A percentile compares a stretch with the other conserved stretches of the same genome.
Evolutionary conservation across 192 early-diverging fungal genomes (phyloP).

Genomic region (Gamsiella multidivaricata): DNA sequence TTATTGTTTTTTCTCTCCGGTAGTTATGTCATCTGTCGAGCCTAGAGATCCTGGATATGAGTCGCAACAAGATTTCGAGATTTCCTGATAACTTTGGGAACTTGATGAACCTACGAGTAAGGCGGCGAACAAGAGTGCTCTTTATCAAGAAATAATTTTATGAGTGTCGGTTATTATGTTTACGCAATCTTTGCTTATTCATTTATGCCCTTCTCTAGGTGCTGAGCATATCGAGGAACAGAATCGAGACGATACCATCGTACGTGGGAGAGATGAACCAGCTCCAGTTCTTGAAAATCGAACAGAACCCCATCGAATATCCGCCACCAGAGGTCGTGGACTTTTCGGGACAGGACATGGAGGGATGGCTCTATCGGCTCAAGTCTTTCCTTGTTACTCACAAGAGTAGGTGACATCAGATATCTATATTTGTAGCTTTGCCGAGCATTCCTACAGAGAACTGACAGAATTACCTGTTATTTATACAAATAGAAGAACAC

Average conservation of each 20-base stretch:
- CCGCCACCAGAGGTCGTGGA: constrained; percentile 42
- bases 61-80: constrained; percentile 54
- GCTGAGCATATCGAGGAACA: constrained; percentile 55
- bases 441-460: constrained; percentile 1
- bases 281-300: constrained; percentile 57
- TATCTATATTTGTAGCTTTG: background rate
- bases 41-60: constrained; percentile 57
- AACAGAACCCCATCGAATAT: constrained; percentile 52
- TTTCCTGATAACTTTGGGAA: constrained; percentile 53
- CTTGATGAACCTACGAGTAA: constrained; percentile 53
- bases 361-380: constrained; percentile 27
- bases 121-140: background rate
- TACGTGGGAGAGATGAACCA: constrained; percentile 55
- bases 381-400: constrained; percentile 29
- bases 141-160: too few species aligned
- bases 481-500: constrained; percentile 1
- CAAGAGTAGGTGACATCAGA: constrained; percentile 6
- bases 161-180: too few species aligned
- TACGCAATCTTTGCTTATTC: background rate
- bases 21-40: constrained; percentile 54
- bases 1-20: background rate
- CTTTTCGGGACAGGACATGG: constrained; percentile 35
- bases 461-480: background rate
- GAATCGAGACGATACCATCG: constrained; percentile 44
- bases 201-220: constrained; percentile 14